Evolutionary conservation across 371 early-diverging fungal genomes (phyloP).

Genomic region (Apophysomyces elegans): DNA sequence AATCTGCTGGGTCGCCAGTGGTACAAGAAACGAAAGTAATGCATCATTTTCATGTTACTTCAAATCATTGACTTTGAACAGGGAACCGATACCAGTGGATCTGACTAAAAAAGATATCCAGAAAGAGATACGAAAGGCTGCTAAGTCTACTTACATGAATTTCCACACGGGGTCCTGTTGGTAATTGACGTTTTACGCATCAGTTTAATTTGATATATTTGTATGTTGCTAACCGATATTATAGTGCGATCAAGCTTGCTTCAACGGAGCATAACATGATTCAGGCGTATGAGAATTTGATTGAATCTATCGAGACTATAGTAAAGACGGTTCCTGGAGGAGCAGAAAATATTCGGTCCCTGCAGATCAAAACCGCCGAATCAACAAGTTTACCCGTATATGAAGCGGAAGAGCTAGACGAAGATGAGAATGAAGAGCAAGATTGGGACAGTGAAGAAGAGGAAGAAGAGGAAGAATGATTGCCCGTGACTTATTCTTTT

Average conservation of each 20-base stretch:
- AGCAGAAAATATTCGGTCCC: slow-evolving; percentile 77
- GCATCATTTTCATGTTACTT: neutral
- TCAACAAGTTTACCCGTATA: slow-evolving; percentile 85
- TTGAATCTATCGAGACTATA: slow-evolving; percentile 60
- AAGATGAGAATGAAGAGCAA: slow-evolving; percentile 30
- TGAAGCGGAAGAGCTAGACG: slow-evolving; percentile 35
- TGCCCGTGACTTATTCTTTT: neutral
- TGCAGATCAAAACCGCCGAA: slow-evolving; percentile 80
- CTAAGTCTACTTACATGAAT: slow-evolving; percentile 80
- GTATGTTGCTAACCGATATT: neutral
- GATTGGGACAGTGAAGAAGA: slow-evolving; percentile 34
- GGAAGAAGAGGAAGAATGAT: slow-evolving; percentile 6
- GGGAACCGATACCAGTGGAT: slow-evolving; percentile 82
- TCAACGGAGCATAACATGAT: slow-evolving; percentile 57
- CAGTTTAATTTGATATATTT: neutral
- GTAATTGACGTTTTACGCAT: slow-evolving; percentile 32
- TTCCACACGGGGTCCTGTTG: slow-evolving; percentile 71
- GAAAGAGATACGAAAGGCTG: slow-evolving; percentile 72
- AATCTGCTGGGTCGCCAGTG: slow-evolving; percentile 86
- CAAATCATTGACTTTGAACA: slow-evolving; percentile 20
- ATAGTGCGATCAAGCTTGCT: slow-evolving; percentile 77
- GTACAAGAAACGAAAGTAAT: slow-evolving; percentile 86
- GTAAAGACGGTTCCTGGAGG: slow-evolving; percentile 70
- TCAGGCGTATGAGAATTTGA: slow-evolving; percentile 80
- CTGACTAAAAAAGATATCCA: slow-evolving; percentile 65